Evolutionary conservation across 2,329 filamentous ascomycete genomes (phyloP), one percentile per base, ranked within the genome.

Genomic region (Ramichloridium luteum): DNA sequence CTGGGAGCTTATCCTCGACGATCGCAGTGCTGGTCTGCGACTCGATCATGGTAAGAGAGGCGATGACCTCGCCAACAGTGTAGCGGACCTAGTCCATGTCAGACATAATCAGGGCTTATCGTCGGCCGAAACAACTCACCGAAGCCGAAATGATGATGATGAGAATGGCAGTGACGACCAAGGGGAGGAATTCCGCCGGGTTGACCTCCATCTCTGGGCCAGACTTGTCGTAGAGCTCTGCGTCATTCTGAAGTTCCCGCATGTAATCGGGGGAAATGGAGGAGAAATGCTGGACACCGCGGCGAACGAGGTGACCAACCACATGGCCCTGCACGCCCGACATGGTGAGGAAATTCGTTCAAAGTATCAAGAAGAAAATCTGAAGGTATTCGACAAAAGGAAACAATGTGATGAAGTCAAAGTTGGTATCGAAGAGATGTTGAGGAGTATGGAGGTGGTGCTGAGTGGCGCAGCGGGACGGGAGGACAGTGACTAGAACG

Each of bases 41-140:
- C 54, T 81, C 77, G 45, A 81, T 63, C 57, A 74, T 72, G 39
- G 73, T 65, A 25, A 81, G 65, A 4, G 71, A 72, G 2, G 70
- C 64, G 27, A 80, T 59, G 33, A 81, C 61, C 35, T 66, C 56
- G 34, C 67, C 67, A 42, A 75, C 68, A 27, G 70, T 73, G 57
- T 80, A 80, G 27, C 45, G 42, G 37, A 56, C 43, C 48, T 53
- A 29, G 28, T 13, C 15, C 28, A 13, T 22, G 32, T 25, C 16
- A 18, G 14, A 25, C 12, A 13, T 15, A 25, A 25, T 26, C 26
- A 29, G n/a, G 33, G 37, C 36, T 30, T 6, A 10, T 15, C 4
- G 18, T 13, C 30, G 12, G 5, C n/a, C n/a, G n/a, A n/a, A n/a
- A n/a, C n/a, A n/a, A n/a, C n/a, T n/a, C n/a, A n/a, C n/a, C 8